A percentile compares a stretch with the other conserved stretches of the same genome.
Evolutionary conservation across 176 grass and related monocot species (phyloP).

Genomic region (Carex parvula): DNA sequence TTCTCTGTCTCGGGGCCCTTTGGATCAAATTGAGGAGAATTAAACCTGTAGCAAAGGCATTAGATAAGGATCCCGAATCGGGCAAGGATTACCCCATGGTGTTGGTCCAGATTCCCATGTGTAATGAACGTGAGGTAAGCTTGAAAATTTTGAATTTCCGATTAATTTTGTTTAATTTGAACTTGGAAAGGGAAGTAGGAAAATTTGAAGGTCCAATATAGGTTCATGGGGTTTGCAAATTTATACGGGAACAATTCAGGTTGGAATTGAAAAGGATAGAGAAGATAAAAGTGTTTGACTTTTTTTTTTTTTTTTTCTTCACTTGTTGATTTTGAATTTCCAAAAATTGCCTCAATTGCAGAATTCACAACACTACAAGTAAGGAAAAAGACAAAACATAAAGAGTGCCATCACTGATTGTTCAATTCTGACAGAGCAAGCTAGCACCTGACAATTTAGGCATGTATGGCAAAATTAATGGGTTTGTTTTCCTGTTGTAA

Average conservation of each 20-base stretch:
- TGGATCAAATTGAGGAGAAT: conserved; percentile 81
- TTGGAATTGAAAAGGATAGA: not conserved
- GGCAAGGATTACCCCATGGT: conserved; percentile 76
- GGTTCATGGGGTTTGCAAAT: not conserved
- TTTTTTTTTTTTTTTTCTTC: not conserved
- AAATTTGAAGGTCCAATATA: not conserved
- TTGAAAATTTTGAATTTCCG: conserved; percentile 4
- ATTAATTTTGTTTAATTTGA: conserved; percentile 5
- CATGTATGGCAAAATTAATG: conserved; percentile 9
- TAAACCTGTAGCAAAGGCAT: conserved; percentile 53
- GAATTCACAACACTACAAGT: not conserved
- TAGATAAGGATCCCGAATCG: conserved; percentile 51
- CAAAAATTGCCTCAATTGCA: not conserved
- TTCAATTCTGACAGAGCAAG: not conserved
- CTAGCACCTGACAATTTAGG: not conserved
- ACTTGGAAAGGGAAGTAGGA: not conserved
- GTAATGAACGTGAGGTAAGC: conserved; percentile 93
- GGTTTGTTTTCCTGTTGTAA: not conserved
- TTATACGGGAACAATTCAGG: not conserved
- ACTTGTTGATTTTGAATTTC: not conserved
- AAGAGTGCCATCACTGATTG: not conserved
- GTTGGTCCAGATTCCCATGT: conserved; percentile 98
- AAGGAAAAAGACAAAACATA: not conserved
- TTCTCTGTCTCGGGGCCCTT: conserved; percentile 86
- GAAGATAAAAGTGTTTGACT: not conserved